Evolutionary conservation across 2,329 filamentous ascomycete species (phyloP).

Genomic region (Emmonsiellopsis sp.): DNA sequence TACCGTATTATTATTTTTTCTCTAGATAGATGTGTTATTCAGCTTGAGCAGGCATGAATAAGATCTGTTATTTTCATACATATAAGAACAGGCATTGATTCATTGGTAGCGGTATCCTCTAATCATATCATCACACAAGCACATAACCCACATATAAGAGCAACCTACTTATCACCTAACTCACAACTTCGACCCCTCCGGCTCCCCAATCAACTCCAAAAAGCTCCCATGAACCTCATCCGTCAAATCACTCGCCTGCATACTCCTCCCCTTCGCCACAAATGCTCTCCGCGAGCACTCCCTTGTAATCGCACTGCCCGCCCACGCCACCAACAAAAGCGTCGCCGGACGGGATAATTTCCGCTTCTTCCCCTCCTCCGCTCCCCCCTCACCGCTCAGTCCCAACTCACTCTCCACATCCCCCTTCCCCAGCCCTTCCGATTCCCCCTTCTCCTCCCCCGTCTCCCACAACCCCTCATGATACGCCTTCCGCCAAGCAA

Average conservation of each 20-base stretch:
- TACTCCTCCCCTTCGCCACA: constrained; percentile 68
- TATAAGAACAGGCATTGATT: too few relatives aligned
- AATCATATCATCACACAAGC: not conserved
- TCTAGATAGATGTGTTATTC: too few relatives aligned
- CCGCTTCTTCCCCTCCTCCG: constrained; percentile 34
- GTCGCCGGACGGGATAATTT: constrained; percentile 52
- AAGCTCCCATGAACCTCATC: constrained; percentile 82
- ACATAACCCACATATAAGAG: too few relatives aligned
- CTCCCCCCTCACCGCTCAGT: constrained; percentile 26
- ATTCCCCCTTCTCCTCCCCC: constrained; percentile 16
- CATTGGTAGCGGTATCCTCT: too few relatives aligned
- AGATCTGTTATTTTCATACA: too few relatives aligned
- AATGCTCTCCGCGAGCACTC: constrained; percentile 86
- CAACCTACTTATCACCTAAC: not conserved
- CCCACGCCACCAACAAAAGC: constrained; percentile 71
- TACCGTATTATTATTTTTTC: too few relatives aligned
- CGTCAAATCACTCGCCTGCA: constrained; percentile 90
- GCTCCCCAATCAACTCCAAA: constrained; percentile 66
- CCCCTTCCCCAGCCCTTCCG: constrained; percentile 26
- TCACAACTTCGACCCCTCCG: constrained; percentile 35
- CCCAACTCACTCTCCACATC: constrained; percentile 28
- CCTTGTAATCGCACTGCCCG: constrained; percentile 76
- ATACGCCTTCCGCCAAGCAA: constrained; percentile 84
- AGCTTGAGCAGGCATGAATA: too few relatives aligned
- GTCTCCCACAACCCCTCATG: constrained; percentile 68